phyloP scores from a whole-genome alignment of 1,139 yeast species.

The Fermentozyma sake region DNA sequence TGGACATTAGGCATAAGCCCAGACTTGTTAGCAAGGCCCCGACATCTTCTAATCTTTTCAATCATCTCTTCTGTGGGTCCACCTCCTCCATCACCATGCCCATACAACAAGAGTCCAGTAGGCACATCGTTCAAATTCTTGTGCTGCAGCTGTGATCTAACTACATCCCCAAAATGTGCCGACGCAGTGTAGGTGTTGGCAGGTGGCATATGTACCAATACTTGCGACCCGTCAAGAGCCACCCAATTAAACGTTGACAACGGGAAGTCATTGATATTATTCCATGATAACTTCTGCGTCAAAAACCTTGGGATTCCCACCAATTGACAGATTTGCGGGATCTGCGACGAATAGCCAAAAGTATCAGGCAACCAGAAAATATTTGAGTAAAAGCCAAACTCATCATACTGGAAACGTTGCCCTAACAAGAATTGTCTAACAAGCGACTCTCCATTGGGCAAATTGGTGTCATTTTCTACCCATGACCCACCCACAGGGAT shows the following conservation, averaged over 20 bases:
- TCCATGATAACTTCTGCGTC: slow-evolving; percentile 95
- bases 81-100: slow-evolving; percentile 98
- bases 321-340: slow-evolving; percentile 85
- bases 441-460: slow-evolving; percentile 89
- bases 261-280: slow-evolving; percentile 87
- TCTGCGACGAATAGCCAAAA: slow-evolving; percentile 91
- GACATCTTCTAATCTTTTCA: slow-evolving; percentile 84
- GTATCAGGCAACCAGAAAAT: slow-evolving; percentile 96
- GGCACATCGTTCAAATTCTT: slow-evolving; percentile 79
- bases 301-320: slow-evolving; percentile 82
- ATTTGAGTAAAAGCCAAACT: slow-evolving; percentile 72
- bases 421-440: slow-evolving; percentile 87
- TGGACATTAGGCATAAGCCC: slow-evolving; percentile 81
- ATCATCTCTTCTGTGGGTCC: slow-evolving; percentile 94
- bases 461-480: slow-evolving; percentile 96
- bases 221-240: slow-evolving; percentile 89
- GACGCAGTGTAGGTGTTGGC: slow-evolving; percentile 91
- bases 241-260: slow-evolving; percentile 92
- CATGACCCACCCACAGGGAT: slow-evolving; percentile 94
- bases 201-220: slow-evolving; percentile 96
- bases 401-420: slow-evolving; percentile 73
- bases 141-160: slow-evolving; percentile 74
- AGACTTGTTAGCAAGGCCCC: slow-evolving; percentile 79
- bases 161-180: slow-evolving; percentile 90
- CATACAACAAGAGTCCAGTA: slow-evolving; percentile 75